Conservation (phyloP, 1,139 yeast genomes). For the Fermentozyma sake region DNA sequence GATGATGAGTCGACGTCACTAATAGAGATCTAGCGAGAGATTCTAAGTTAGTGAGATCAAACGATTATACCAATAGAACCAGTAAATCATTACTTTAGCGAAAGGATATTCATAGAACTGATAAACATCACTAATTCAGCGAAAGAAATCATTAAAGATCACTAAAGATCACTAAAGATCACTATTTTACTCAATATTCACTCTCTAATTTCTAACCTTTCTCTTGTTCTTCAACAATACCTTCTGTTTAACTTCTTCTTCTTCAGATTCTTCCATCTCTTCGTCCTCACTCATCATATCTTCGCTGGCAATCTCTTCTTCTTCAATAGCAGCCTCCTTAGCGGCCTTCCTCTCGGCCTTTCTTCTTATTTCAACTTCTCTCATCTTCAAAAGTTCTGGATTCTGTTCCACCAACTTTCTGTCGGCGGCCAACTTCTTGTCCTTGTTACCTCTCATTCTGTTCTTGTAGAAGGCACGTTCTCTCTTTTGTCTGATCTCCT, state of each 20-base stretch:
- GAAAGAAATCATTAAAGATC: background rate
- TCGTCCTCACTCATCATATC: conserved; percentile 31
- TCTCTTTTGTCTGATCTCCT: conserved; percentile 92
- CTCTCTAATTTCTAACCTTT: conserved; percentile 16
- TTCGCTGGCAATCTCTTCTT: conserved; percentile 34
- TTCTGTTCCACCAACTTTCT: conserved; percentile 81
- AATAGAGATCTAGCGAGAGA: too few relatives aligned
- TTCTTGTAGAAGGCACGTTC: conserved; percentile 98
- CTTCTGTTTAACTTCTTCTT: conserved; percentile 59
- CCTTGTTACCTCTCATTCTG: conserved; percentile 98
- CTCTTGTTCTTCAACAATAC: conserved; percentile 75
- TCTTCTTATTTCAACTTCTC: conserved; percentile 88
- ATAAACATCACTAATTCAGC: conserved; percentile 1
- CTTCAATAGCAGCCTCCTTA: conserved; percentile 49
- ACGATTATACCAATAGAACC: too few relatives aligned
- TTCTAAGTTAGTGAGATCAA: too few relatives aligned
- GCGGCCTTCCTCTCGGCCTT: conserved; percentile 68
- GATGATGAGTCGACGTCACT: too few relatives aligned
- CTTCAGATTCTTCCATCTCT: conserved; percentile 38
- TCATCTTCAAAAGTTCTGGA: conserved; percentile 84
- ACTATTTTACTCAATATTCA: background rate
- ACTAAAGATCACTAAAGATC: conserved; percentile 1
- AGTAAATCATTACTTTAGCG: too few relatives aligned
- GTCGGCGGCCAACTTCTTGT: conserved; percentile 78
- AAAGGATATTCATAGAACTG: background rate